Percentiles rank a stretch among this genome's conserved stretches.
These are phyloP conservation scores for Malus asiatica DNA, from an alignment of 306 rosid species.

Conservation along the genomic window DNA sequence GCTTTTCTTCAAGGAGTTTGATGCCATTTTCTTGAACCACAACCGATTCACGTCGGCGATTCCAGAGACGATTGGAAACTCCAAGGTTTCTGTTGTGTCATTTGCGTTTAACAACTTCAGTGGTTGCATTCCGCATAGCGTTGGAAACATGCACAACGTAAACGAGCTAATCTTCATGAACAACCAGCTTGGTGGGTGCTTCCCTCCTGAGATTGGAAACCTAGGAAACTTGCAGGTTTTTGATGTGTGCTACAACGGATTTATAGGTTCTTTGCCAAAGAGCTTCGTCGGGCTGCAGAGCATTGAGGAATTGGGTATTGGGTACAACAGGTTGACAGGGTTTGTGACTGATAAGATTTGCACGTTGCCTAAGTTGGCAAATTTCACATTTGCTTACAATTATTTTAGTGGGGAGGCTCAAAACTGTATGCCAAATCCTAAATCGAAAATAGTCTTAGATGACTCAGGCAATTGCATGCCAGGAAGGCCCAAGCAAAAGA, in stretches of 20 bases:
- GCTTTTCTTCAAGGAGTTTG: constrained; percentile 37
- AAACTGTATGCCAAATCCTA: constrained; percentile 23
- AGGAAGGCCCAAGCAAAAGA: constrained; percentile 43
- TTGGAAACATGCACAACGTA: constrained; percentile 52
- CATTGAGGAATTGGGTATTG: constrained; percentile 38
- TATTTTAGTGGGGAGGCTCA: constrained; percentile 46
- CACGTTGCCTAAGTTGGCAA: constrained; percentile 36
- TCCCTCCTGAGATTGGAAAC: constrained; percentile 56
- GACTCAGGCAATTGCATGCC: constrained; percentile 44
- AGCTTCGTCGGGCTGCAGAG: constrained; percentile 25
- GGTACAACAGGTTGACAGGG: constrained; percentile 44
- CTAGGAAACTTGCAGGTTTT: constrained; percentile 27
- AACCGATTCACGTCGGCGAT: constrained; percentile 25
- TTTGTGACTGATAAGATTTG: constrained; percentile 40
- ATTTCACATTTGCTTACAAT: constrained; percentile 48
- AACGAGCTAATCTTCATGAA: constrained; percentile 50
- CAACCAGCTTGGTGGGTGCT: constrained; percentile 52
- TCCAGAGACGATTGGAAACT: constrained; percentile 45
- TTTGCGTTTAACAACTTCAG: constrained; percentile 55
- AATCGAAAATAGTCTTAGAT: not conserved
- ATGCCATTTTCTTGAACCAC: constrained; percentile 41
- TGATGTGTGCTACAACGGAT: constrained; percentile 40
- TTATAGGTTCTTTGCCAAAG: constrained; percentile 45
- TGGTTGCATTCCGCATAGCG: constrained; percentile 59
- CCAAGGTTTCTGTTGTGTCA: constrained; percentile 42